phyloP scores from a whole-genome alignment of 2,329 filamentous ascomycete genomes.

The Aspergillus ochraceoroseus region DNA sequence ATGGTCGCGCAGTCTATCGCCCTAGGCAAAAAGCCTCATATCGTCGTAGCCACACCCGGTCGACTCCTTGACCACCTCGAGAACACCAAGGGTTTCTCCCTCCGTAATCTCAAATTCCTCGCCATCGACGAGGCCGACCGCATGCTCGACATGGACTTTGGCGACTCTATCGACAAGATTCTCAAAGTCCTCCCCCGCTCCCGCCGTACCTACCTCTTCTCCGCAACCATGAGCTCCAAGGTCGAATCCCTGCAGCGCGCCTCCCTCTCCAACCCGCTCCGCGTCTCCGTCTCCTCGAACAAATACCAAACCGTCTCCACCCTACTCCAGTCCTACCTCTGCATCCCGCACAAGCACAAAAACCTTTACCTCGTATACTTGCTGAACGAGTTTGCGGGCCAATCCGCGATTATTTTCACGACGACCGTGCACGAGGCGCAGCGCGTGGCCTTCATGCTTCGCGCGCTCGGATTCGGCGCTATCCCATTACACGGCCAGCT shows the following conservation, averaged over 20 bases:
- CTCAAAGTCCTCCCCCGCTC: constrained; percentile 79
- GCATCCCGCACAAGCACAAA: constrained; percentile 81
- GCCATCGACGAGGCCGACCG: constrained; percentile 95
- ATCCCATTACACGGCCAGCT: constrained; percentile 92
- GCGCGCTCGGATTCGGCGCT: constrained; percentile 78
- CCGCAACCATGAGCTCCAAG: constrained; percentile 88
- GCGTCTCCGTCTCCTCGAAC: constrained; percentile 75
- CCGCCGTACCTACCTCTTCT: constrained; percentile 80
- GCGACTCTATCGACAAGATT: constrained; percentile 86
- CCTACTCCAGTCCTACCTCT: constrained; percentile 77
- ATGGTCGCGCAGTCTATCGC: constrained; percentile 91
- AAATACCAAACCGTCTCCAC: constrained; percentile 91
- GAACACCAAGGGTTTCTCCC: constrained; percentile 92
- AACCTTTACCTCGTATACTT: constrained; percentile 85
- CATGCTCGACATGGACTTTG: constrained; percentile 89
- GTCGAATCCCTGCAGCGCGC: constrained; percentile 90
- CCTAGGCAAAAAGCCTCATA: constrained; percentile 90
- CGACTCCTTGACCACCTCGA: constrained; percentile 87
- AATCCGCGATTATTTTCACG: constrained; percentile 84
- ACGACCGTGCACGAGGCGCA: constrained; percentile 89
- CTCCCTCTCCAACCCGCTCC: constrained; percentile 74
- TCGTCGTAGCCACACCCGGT: constrained; percentile 87
- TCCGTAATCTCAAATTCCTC: constrained; percentile 75
- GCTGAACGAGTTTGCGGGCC: constrained; percentile 79
- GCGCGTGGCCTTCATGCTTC: constrained; percentile 74